Conservation (phyloP, 352 stramenopile genomes). For the Phytophthora ramorum region DNA sequence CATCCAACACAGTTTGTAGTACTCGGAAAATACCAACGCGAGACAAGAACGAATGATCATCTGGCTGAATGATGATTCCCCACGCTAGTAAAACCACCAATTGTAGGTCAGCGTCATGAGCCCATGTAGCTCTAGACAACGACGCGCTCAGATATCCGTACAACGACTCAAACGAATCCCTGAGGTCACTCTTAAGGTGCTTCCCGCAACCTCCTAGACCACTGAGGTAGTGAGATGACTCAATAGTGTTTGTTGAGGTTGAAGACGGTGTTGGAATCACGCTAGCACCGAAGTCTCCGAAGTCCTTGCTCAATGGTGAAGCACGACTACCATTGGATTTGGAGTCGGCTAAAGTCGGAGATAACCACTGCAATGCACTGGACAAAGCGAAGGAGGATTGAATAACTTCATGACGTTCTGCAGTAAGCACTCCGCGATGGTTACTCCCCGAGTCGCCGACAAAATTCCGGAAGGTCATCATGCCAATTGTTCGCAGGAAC, state of each 20-base stretch:
- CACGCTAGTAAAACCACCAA: conserved; percentile 84
- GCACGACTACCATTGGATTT: conserved; percentile 37
- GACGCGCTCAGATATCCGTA: conserved; percentile 81
- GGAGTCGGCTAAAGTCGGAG: conserved; percentile 46
- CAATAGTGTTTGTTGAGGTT: conserved; percentile 29
- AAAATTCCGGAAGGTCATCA: conserved; percentile 82
- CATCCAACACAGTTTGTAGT: conserved; percentile 90
- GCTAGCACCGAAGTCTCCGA: conserved; percentile 49
- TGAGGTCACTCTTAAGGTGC: conserved; percentile 77
- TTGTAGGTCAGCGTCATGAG: conserved; percentile 80
- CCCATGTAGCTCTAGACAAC: conserved; percentile 87
- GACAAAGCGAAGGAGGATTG: conserved; percentile 79
- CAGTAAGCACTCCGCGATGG: conserved; percentile 42
- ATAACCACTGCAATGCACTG: conserved; percentile 80
- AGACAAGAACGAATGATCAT: conserved; percentile 91
- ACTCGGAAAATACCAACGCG: conserved; percentile 90
- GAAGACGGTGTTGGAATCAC: conserved; percentile 25
- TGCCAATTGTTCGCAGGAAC: conserved; percentile 81
- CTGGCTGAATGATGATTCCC: conserved; percentile 88
- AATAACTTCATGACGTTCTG: conserved; percentile 60
- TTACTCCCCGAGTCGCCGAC: conserved; percentile 61
- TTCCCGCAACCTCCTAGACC: conserved; percentile 84
- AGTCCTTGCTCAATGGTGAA: conserved; percentile 44
- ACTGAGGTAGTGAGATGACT: conserved; percentile 74
- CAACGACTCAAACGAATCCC: conserved; percentile 84